Base-by-base conservation (phyloP, 2,329 filamentous ascomycete species). In the Elsinoe necatrix region DNA sequence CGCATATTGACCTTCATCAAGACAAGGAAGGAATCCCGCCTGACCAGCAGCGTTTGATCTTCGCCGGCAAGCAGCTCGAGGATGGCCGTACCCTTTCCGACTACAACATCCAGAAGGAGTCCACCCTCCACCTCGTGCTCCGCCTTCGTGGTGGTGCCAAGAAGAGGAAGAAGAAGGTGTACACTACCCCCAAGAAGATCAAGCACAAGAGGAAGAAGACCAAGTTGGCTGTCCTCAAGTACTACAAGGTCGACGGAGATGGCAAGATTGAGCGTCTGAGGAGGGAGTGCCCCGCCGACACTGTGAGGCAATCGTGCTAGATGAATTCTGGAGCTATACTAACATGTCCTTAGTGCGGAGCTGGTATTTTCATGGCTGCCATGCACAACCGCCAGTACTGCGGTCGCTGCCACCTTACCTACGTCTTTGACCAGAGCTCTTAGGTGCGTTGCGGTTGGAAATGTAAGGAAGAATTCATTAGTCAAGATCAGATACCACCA, bases 131-230 rank as follows among this genome's bases (percentile, higher is more conserved):
- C 80, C 81, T 97, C 69, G 93, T 98, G 70, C 86, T 98, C 70
- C 89, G 93, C 75, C 90, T 98, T 62, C 93, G 92, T 84, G 93
- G 93, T 83, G 93, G 92, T 78, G 91, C 78, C 75, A 98, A 98
- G 90, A 96, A 97, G 89, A 86, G 95, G 79, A 98, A 98, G 89
- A 95, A 95, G 90, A 98, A 98, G 91, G 93, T 98, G 69, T 98
- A 98, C 88, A 97, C 89, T 76, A 98, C 93, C 72, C 93, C 93
- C 77, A 98, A 98, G 91, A 98, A 98, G 90, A 98, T 98, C 87
- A 98, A 98, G 93, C 93, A 98, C 87, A 98, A 98, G 91, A 87
- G 90, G 83, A 98, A 97, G 90, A 98, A 98, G 92, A 95, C 88
- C 85, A 98, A 98, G 87, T 82, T 98, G 77, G 93, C 93, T 72